These are phyloP conservation scores for Thielaviopsis populi DNA, from an alignment of 2,329 filamentous ascomycete genomes.

Conservation along the genomic window DNA sequence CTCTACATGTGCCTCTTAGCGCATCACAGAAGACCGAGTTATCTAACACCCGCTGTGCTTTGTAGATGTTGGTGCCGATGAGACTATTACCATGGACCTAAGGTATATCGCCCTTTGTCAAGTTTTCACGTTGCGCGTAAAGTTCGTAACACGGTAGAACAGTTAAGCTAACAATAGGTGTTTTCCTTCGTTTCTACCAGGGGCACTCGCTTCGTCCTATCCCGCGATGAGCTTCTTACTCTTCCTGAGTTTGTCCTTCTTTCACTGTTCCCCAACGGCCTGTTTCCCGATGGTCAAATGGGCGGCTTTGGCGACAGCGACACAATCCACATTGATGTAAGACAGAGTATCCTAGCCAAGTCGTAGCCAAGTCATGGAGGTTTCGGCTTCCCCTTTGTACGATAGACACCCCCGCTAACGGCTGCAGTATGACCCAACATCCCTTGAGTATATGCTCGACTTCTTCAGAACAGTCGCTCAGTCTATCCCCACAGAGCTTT, in stretches of 20 bases:
- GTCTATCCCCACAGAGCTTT: constrained; percentile 51
- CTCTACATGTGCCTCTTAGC: not conserved
- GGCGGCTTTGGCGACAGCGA: constrained; percentile 85
- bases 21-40: not conserved
- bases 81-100: constrained; percentile 88
- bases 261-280: constrained; percentile 96
- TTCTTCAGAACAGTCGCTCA: constrained; percentile 95
- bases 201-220: constrained; percentile 84
- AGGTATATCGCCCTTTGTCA: constrained; percentile 42
- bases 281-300: constrained; percentile 93
- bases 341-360: constrained; percentile 28
- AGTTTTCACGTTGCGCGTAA: not conserved
- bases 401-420: not conserved
- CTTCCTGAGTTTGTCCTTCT: constrained; percentile 93
- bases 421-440: constrained; percentile 78
- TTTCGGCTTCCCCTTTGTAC: not conserved
- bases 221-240: constrained; percentile 85
- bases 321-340: constrained; percentile 92
- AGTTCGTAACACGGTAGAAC: no score
- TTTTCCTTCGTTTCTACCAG: constrained; percentile 31
- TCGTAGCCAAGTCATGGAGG: no score
- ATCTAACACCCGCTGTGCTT: constrained; percentile 16
- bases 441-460: constrained; percentile 96
- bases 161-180: no score
- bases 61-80: constrained; percentile 67